Evolutionary conservation across 805 yeast species (phyloP).

Genomic region (Zygosaccharomyces bailii): DNA sequence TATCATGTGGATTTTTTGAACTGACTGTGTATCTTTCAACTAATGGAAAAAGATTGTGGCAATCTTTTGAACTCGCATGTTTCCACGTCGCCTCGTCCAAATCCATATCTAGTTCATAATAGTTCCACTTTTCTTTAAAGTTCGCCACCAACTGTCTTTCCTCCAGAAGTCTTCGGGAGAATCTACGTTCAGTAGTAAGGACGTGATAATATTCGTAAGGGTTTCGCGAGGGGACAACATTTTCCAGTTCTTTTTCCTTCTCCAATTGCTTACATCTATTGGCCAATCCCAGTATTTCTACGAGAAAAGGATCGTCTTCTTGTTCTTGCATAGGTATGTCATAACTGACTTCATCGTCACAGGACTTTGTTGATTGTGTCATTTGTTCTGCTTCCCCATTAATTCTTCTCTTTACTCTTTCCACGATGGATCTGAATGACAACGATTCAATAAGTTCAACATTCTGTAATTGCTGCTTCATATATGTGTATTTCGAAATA

Average conservation of each 20-base stretch:
- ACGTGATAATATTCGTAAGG: slow-evolving; percentile 9
- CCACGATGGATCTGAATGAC: slow-evolving; percentile 45
- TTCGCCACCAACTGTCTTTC: slow-evolving; percentile 15
- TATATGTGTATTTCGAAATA: slow-evolving; percentile 82
- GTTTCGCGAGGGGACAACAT: slow-evolving; percentile 3
- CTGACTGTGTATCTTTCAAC: slow-evolving; percentile 85
- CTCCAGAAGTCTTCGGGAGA: slow-evolving; percentile 12
- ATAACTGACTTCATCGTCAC: neutral
- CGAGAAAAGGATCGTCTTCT: slow-evolving; percentile 17
- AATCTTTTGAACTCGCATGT: slow-evolving; percentile 41
- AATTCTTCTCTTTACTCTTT: slow-evolving; percentile 19
- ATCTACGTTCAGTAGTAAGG: slow-evolving; percentile 7
- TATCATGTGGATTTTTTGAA: slow-evolving; percentile 63
- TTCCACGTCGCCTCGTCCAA: slow-evolving; percentile 27
- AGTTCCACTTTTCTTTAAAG: slow-evolving; percentile 43
- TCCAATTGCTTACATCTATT: slow-evolving; percentile 8
- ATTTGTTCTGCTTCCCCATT: neutral
- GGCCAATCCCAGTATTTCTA: slow-evolving; percentile 17
- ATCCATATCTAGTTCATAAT: slow-evolving; percentile 39
- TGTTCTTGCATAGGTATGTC: slow-evolving; percentile 13
- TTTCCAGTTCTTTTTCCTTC: neutral
- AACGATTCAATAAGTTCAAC: slow-evolving; percentile 73
- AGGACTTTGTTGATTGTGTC: neutral
- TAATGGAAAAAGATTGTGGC: slow-evolving; percentile 76
- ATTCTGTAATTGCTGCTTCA: slow-evolving; percentile 69